phyloP scores from a whole-genome alignment of 2,329 filamentous ascomycete genomes.

The Ascochyta koolunga region DNA sequence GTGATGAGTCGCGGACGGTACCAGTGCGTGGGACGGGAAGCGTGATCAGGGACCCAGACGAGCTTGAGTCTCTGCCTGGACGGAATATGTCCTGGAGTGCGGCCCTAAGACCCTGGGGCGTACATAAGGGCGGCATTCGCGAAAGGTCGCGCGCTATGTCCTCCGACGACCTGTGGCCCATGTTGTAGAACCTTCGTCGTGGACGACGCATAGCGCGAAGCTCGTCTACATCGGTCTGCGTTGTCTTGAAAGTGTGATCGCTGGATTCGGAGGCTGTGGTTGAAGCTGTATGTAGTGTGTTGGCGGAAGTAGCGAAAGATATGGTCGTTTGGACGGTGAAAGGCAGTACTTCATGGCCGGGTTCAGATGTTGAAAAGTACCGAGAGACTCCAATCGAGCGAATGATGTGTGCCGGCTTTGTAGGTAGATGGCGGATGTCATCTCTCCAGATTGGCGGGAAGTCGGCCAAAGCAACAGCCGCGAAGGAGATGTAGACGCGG shows the following conservation, averaged over 20 bases:
- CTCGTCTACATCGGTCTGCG: slow-evolving; percentile 38
- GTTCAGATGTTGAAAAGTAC: not conserved
- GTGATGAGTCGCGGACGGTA: slow-evolving; percentile 24
- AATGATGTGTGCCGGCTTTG: slow-evolving; percentile 45
- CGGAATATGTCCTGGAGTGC: slow-evolving; percentile 41
- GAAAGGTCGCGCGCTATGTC: slow-evolving; percentile 29
- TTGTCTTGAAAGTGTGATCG: slow-evolving; percentile 38
- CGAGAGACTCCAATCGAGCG: slow-evolving; percentile 37
- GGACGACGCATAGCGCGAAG: slow-evolving; percentile 30
- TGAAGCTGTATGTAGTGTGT: slow-evolving; percentile 20
- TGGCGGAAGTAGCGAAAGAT: slow-evolving; percentile 17
- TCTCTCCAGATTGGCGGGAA: slow-evolving; percentile 40
- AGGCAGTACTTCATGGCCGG: not conserved
- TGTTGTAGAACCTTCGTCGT: slow-evolving; percentile 38
- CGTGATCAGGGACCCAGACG: slow-evolving; percentile 42
- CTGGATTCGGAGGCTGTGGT: slow-evolving; percentile 29
- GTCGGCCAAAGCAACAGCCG: slow-evolving; percentile 49
- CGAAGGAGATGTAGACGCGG: slow-evolving; percentile 54
- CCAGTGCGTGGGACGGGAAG: slow-evolving; percentile 37
- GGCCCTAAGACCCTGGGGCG: slow-evolving; percentile 34
- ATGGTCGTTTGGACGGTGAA: slow-evolving; percentile 17
- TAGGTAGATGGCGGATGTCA: slow-evolving; percentile 42
- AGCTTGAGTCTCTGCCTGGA: slow-evolving; percentile 35
- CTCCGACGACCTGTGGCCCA: slow-evolving; percentile 29
- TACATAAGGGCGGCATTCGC: slow-evolving; percentile 21